Evolutionary conservation across 2,329 filamentous ascomycete species (phyloP), one percentile per base, ranked within the genome.

Genomic region (Verticillium klebahnii): DNA sequence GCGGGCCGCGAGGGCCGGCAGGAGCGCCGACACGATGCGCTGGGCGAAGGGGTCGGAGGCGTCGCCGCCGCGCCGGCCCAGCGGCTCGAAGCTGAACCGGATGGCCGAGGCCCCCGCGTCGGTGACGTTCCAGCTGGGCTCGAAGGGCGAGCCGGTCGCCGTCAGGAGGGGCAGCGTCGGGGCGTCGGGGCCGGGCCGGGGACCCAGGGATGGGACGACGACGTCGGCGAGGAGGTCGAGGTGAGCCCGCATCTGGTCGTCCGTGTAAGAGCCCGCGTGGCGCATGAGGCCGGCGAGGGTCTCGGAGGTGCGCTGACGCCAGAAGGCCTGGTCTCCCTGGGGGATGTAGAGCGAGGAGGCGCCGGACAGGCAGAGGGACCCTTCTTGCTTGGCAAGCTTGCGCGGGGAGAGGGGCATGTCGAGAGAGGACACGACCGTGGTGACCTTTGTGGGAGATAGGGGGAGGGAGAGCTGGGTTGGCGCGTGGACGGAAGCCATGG

Each of bases 71-170:
- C 59, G 58, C 23, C 63, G 64, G 25, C 65, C 64, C 37, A 65
- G 59, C 11, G 64, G 64, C 55, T 65, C 65, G 19, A 66, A 66
- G 25, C 60, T 59, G 40, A 65, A 66, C 19, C 65, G 64, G 31
- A 66, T 56, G 15, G 57, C 60, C 2, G 65, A 64, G 31, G 57
- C 36, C 32, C 64, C 65, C 15, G 55, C 58, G 50, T 66, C 65
- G 34, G 62, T 66, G 23, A 66, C 58, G 60, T 62, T 64, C 62
- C 64, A 62, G 5, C 59, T 60, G 32, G 62, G 62, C 60, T 64
- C 64, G 23, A 65, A 66, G 2, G 63, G 59, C 5, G 64, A 66
- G 59, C 56, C 58, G 61, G 61, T 60, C 57, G 63, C 57, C 2
- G 64, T 65, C 37, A 65, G 32, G 29, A 65, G 34, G 6, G 64